phyloP scores from a whole-genome alignment of 306 rosid genomes.

The Potentilla sterilis region DNA sequence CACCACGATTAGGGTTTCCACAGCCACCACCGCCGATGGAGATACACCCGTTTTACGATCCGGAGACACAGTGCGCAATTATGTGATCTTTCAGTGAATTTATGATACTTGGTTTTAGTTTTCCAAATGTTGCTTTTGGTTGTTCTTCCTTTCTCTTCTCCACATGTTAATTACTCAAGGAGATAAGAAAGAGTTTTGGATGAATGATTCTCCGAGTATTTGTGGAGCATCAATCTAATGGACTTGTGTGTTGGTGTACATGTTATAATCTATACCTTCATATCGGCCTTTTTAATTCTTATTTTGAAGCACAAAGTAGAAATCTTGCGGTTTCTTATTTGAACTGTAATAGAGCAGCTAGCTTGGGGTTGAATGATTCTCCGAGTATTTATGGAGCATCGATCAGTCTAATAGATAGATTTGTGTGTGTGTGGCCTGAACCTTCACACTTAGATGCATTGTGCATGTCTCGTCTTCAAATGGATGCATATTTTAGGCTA shows the following conservation, averaged over 20 bases:
- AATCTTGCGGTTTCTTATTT: not conserved
- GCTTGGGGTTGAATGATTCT: too few species aligned
- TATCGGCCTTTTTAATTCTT: not conserved
- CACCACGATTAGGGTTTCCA: not conserved
- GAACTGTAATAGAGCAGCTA: not conserved
- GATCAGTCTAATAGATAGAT: not conserved
- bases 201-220: slow-evolving; percentile 11
- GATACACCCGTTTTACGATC: slow-evolving; percentile 2
- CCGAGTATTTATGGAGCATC: too few species aligned
- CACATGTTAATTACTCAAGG: slow-evolving; percentile 1
- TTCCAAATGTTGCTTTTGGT: not conserved
- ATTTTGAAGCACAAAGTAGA: not conserved
- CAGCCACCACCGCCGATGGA: slow-evolving; percentile 13
- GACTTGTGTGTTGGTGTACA: not conserved
- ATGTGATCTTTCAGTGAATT: not conserved
- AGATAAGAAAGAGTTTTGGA: not conserved
- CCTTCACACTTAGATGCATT: too few species aligned
- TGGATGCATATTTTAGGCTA: not conserved
- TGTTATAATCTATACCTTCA: too few species aligned
- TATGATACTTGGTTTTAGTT: not conserved
- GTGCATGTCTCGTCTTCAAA: not conserved
- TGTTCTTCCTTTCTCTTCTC: not conserved
- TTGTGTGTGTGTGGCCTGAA: not conserved
- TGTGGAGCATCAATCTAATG: slow-evolving; percentile 5
- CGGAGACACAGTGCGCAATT: not conserved